phyloP scores from a whole-genome alignment of 2,329 filamentous ascomycete genomes.

The Cordyceps fumosorosea region DNA sequence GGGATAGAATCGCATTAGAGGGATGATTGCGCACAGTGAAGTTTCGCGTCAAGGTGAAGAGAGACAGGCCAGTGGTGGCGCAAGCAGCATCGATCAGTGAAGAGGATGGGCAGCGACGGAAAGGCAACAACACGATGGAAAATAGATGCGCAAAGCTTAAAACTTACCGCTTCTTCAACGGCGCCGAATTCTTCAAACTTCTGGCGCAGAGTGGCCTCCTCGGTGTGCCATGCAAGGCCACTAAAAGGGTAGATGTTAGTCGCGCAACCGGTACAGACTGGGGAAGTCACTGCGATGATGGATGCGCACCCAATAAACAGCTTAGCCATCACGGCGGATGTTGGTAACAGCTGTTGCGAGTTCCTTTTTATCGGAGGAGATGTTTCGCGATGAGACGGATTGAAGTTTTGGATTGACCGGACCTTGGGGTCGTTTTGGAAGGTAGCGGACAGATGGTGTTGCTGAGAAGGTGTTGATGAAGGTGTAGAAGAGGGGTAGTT shows the following conservation, averaged over 20 bases:
- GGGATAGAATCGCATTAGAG: constrained; percentile 9
- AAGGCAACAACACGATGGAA: not conserved
- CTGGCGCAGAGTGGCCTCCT: constrained; percentile 75
- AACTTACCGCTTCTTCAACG: constrained; percentile 90
- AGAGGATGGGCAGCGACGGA: not conserved
- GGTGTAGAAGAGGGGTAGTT: constrained; percentile 12
- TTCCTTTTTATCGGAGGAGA: not conserved
- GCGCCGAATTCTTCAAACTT: constrained; percentile 90
- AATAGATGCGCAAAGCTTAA: constrained; percentile 14
- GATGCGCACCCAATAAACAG: constrained; percentile 81
- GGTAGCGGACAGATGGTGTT: not conserved
- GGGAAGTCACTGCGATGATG: not conserved
- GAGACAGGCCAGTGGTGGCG: not conserved
- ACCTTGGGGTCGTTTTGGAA: not conserved
- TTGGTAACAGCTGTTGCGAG: constrained; percentile 9
- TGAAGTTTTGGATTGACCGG: not conserved
- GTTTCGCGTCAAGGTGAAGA: not conserved
- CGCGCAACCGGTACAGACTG: not conserved
- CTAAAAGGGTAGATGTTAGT: constrained; percentile 37
- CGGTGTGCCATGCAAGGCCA: constrained; percentile 97
- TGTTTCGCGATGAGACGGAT: not conserved
- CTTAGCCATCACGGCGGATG: constrained; percentile 64
- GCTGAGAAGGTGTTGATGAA: constrained; percentile 14
- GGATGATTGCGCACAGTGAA: constrained; percentile 1
- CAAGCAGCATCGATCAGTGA: not conserved